Evolutionary conservation across 192 early-diverging fungal genomes (phyloP), one percentile per base, ranked within the genome.

Genomic region (Entomortierella parvispora): DNA sequence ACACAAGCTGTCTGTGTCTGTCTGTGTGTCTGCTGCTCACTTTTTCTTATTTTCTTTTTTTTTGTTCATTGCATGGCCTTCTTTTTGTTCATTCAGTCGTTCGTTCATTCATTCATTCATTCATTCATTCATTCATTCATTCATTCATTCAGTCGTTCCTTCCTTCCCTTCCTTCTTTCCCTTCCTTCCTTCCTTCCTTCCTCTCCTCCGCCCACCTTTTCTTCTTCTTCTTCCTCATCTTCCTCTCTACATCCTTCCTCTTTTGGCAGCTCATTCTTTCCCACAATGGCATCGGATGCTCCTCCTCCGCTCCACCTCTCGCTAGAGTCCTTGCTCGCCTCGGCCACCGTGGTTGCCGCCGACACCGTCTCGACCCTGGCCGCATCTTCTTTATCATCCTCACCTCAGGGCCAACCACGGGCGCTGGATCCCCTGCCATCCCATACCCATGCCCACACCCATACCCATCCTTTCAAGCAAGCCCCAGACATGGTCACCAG

Each of bases 251-350:
- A 18, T 48, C 58, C 25, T 31, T 5, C 32, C 58, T 18, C 11
- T 61, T 11, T 33, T n/a, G n/a, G n/a, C n/a, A n/a, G n/a, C n/a
- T n/a, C n/a, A n/a, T n/a, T n/a, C n/a, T n/a, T n/a, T n/a, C n/a
- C n/a, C n/a, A n/a, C n/a, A n/a, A n/a, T n/a, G n/a, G n/a, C n/a
- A n/a, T n/a, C n/a, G n/a, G n/a, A n/a, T n/a, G 4, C 18, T 58
- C 40, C 42, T 58, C 34, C 1, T 23, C 57, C 11, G n/a, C 2
- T 3, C 57, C 17, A 58, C 57, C n/a, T n/a, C n/a, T n/a, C n/a
- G n/a, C n/a, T n/a, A 29, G 3, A 29, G 14, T 26, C 57, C n/a
- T 17, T 58, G n/a, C 57, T 58, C 57, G n/a, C 57, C 32, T 44
- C 40, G 43, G 57, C 42, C 34, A 44, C 57, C 10, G 32, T 44